Percentiles rank a stretch among this genome's conserved stretches.
phyloP scores from a whole-genome alignment of 2,329 filamentous ascomycete species.

The Ciborinia camelliae region DNA sequence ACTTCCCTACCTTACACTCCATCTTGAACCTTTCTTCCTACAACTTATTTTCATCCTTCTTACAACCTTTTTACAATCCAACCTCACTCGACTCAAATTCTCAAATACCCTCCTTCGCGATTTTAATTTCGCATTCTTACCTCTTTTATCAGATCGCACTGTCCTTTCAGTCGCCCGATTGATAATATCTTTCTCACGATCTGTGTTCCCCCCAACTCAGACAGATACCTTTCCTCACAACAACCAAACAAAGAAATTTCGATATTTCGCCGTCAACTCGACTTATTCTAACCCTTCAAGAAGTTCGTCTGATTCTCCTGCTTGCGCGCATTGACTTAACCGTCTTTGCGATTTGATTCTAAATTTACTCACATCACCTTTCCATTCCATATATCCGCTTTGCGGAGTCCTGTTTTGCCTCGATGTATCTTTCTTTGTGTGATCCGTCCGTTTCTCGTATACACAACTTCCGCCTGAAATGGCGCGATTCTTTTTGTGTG shows the following conservation, averaged over 20 bases:
- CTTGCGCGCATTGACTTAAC: constrained; percentile 36
- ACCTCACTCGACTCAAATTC: neutral
- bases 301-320: constrained; percentile 40
- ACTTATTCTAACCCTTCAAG: constrained; percentile 31
- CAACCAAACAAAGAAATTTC: constrained; percentile 10
- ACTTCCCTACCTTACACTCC: constrained; percentile 20
- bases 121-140: neutral
- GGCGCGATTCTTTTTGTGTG: constrained; percentile 35
- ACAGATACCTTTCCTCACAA: neutral
- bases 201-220: neutral
- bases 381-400: constrained; percentile 33
- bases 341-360: constrained; percentile 26
- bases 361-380: constrained; percentile 28
- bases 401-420: constrained; percentile 38
- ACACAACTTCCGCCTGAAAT: constrained; percentile 35
- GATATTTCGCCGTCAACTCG: neutral
- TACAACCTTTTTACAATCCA: neutral
- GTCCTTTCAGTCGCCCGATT: constrained; percentile 37
- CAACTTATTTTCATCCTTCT: neutral
- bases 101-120: neutral
- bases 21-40: constrained; percentile 4
- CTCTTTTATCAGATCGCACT: constrained; percentile 27
- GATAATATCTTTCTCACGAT: constrained; percentile 18
- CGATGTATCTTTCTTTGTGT: constrained; percentile 40
- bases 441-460: constrained; percentile 35